Evolutionary conservation across 129 eudicot genomes (phyloP).

Genomic region (Lactuca saligna): DNA sequence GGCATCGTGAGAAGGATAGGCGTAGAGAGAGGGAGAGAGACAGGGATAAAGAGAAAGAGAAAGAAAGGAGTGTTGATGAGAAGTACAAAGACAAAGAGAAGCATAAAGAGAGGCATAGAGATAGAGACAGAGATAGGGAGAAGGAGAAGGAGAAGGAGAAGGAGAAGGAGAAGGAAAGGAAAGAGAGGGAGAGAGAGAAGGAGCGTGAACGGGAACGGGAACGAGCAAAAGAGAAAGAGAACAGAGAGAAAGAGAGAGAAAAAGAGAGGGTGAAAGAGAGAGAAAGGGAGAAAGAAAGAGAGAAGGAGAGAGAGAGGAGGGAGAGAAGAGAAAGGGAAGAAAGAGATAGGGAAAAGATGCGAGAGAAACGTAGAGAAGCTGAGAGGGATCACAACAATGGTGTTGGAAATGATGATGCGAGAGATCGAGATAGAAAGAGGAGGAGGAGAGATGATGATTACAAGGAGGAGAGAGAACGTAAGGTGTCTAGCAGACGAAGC

Average conservation of each 20-base stretch:
- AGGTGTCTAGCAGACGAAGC: conserved; percentile 42
- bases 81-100: conserved; percentile 50
- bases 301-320: conserved; percentile 41
- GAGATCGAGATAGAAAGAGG: conserved; percentile 54
- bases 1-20: conserved; percentile 57
- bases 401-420: conserved; percentile 49
- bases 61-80: conserved; percentile 57
- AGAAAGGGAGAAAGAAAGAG: conserved; percentile 39
- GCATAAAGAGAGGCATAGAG: conserved; percentile 44
- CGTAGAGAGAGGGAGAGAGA: conserved; percentile 46
- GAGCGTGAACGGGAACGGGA: not conserved
- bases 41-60: conserved; percentile 45
- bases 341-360: conserved; percentile 42
- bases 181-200: not conserved
- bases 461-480: conserved; percentile 40
- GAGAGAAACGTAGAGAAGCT: conserved; percentile 54
- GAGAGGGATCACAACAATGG: conserved; percentile 44
- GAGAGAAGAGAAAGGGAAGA: conserved; percentile 29
- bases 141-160: not conserved
- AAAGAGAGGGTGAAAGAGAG: not conserved
- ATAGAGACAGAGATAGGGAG: conserved; percentile 31
- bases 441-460: conserved; percentile 60
- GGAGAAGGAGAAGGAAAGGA: not conserved
- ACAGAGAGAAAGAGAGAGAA: not conserved
- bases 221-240: not conserved